phyloP scores from a whole-genome alignment of 208 protist species.

The Crithidia fasciculata region DNA sequence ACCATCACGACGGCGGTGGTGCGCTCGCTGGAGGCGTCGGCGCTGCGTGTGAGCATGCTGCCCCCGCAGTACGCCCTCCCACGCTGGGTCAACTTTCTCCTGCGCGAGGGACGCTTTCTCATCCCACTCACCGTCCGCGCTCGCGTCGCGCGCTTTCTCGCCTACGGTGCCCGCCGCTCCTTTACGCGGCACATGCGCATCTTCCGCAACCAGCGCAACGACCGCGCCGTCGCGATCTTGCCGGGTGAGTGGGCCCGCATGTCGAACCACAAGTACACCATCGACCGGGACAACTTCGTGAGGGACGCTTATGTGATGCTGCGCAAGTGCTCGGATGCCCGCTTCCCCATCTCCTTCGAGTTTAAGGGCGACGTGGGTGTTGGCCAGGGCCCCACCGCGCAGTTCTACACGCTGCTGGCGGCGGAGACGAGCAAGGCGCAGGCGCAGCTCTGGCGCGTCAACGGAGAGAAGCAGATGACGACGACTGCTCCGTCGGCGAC shows the following conservation, averaged over 20 bases:
- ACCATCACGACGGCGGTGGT: conserved; percentile 68
- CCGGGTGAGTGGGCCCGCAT: conserved; percentile 72
- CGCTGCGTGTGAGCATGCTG: conserved; percentile 79
- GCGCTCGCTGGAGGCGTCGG: conserved; percentile 73
- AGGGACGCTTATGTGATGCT: conserved; percentile 72
- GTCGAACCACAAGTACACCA: conserved; percentile 85
- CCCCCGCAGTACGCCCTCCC: conserved; percentile 78
- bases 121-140: conserved; percentile 61
- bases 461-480: background rate
- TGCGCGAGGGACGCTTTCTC: conserved; percentile 77
- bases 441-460: conserved; percentile 62
- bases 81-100: conserved; percentile 81
- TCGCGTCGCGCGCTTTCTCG: conserved; percentile 73
- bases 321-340: conserved; percentile 65
- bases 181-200: conserved; percentile 66
- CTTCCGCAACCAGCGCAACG: conserved; percentile 53
- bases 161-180: conserved; percentile 78
- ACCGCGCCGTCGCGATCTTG: conserved; percentile 42
- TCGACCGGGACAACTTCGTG: conserved; percentile 66
- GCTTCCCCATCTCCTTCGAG: conserved; percentile 85
- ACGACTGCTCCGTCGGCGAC: background rate
- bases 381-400: conserved; percentile 88
- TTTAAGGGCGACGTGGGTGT: conserved; percentile 90
- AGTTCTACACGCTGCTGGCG: conserved; percentile 89
- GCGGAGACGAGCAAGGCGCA: conserved; percentile 48